These are phyloP conservation scores for Schwanniomyces vanrijiae DNA, from an alignment of 805 yeast species.

Conservation along the genomic window DNA sequence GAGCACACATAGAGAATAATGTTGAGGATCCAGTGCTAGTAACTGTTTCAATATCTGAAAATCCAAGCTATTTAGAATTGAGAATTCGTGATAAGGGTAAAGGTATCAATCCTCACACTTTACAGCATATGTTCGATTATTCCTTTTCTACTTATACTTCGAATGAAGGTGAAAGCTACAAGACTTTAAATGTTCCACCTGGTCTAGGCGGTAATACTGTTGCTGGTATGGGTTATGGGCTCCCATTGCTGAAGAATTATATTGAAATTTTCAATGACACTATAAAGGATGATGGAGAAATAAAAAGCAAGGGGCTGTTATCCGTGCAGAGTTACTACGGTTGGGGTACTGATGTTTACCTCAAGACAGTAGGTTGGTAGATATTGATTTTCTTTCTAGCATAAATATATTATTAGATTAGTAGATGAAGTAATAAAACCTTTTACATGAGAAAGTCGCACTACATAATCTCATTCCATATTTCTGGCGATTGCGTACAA, in stretches of 20 bases:
- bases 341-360: conserved; percentile 47
- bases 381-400: neutral
- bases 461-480: neutral
- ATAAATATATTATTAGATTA: neutral
- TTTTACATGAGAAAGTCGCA: neutral
- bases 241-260: conserved; percentile 69
- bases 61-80: conserved; percentile 55
- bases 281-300: conserved; percentile 8
- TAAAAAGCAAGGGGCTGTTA: conserved; percentile 37
- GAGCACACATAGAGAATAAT: conserved; percentile 81
- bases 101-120: conserved; percentile 72
- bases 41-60: conserved; percentile 35
- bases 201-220: conserved; percentile 68
- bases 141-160: conserved; percentile 78
- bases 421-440: neutral
- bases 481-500: neutral
- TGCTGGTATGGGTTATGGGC: conserved; percentile 96
- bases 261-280: conserved; percentile 43
- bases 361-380: conserved; percentile 23
- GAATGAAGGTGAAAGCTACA: conserved; percentile 57
- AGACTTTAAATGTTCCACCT: conserved; percentile 67
- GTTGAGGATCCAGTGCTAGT: conserved; percentile 39
- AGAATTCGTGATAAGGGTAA: conserved; percentile 86
- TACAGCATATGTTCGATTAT: conserved; percentile 75
- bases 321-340: conserved; percentile 42